Conservation (phyloP, 495 filamentous ascomycete species). For the Friedmanniomyces simplex region DNA sequence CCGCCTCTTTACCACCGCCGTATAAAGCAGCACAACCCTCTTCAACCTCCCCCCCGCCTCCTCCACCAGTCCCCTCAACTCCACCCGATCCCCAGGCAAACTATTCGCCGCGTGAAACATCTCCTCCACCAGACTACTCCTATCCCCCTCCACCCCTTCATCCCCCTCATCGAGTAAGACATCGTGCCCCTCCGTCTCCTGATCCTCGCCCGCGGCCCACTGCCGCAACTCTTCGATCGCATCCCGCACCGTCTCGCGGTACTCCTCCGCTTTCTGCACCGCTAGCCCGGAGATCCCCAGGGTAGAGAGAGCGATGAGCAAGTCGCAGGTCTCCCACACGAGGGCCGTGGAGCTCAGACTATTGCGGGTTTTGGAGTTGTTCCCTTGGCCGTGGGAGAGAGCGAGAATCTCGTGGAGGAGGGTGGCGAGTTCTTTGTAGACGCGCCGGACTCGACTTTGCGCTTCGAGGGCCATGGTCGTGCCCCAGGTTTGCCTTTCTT, state of each 20-base stretch:
- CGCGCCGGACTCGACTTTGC: slow-evolving; percentile 30
- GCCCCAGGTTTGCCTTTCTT: slow-evolving; percentile 3
- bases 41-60: slow-evolving; percentile 46
- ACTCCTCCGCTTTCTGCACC: slow-evolving; percentile 37
- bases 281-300: slow-evolving; percentile 47
- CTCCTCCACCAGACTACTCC: slow-evolving; percentile 31
- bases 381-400: slow-evolving; percentile 30
- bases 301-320: slow-evolving; percentile 47
- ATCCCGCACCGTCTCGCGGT: slow-evolving; percentile 63
- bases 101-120: slow-evolving; percentile 45
- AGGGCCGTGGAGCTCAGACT: slow-evolving; percentile 50
- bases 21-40: slow-evolving; percentile 47
- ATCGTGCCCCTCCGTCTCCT: slow-evolving; percentile 39
- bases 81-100: slow-evolving; percentile 45
- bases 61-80: slow-evolving; percentile 49
- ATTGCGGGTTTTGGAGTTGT: slow-evolving; percentile 31
- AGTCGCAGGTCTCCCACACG: slow-evolving; percentile 66
- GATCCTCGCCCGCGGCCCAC: slow-evolving; percentile 50
- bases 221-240: slow-evolving; percentile 74
- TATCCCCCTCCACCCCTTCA: slow-evolving; percentile 35
- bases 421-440: slow-evolving; percentile 38
- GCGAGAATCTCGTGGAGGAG: slow-evolving; percentile 33
- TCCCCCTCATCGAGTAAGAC: slow-evolving; percentile 37
- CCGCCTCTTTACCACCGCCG: slow-evolving; percentile 50
- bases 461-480: slow-evolving; percentile 18